phyloP scores from a whole-genome alignment of 2,329 filamentous ascomycete species.

The Talaromyces rugulosus region DNA sequence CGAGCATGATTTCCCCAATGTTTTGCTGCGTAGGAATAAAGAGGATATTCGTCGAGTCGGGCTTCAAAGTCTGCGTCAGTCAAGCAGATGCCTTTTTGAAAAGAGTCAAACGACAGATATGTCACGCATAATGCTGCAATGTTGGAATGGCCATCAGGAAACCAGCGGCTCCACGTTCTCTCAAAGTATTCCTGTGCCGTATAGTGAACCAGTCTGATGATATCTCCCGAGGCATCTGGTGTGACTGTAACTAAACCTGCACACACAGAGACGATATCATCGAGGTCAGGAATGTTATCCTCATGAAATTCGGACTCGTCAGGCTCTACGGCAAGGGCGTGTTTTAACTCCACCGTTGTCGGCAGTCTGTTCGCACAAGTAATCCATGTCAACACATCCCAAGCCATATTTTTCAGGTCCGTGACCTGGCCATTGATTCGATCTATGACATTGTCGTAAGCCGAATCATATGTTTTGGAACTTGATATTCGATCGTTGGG shows the following conservation, averaged over 20 bases:
- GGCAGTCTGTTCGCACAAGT: constrained; percentile 7
- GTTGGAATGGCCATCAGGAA: constrained; percentile 10
- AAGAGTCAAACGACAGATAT: background rate
- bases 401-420: constrained; percentile 3
- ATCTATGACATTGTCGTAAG: background rate
- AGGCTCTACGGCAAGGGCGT: background rate
- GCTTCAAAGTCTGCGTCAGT: constrained; percentile 15
- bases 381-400: constrained; percentile 9
- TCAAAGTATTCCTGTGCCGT: constrained; percentile 47
- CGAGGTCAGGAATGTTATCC: background rate
- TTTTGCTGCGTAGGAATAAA: constrained; percentile 25
- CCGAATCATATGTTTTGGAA: background rate
- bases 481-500: background rate
- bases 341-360: constrained; percentile 10
- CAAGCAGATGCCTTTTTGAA: background rate
- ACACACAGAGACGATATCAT: constrained; percentile 27
- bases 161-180: constrained; percentile 24
- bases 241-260: constrained; percentile 23
- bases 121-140: background rate
- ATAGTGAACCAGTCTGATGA: constrained; percentile 36
- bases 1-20: constrained; percentile 23
- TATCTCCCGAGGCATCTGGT: too few species aligned
- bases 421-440: constrained; percentile 3
- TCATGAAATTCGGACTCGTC: background rate
- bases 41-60: constrained; percentile 16